These are phyloP conservation scores for Laguncularia racemosa DNA, from an alignment of 345 rosid species.

Conservation along the genomic window DNA sequence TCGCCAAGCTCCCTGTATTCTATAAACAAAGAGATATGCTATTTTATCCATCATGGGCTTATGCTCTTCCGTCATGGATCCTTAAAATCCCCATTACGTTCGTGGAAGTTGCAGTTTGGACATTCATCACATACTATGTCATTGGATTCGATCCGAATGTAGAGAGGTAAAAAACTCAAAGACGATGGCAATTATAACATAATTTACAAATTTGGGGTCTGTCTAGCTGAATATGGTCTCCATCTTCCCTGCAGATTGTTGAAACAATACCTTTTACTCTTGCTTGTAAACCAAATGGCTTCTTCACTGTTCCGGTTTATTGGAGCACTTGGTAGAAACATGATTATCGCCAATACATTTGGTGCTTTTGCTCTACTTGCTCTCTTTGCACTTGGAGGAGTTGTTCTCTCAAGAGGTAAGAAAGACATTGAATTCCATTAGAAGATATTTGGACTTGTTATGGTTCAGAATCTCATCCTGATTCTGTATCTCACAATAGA, in stretches of 20 bases:
- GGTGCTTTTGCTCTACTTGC: slow-evolving; percentile 31
- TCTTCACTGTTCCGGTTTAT: slow-evolving; percentile 31
- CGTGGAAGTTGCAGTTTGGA: slow-evolving; percentile 35
- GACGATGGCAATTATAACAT: background rate
- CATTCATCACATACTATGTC: slow-evolving; percentile 28
- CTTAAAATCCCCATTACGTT: slow-evolving; percentile 32
- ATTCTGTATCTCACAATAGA: slow-evolving; percentile 18
- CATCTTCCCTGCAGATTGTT: slow-evolving; percentile 25
- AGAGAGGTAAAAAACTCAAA: slow-evolving; percentile 22
- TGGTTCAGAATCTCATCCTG: too few relatives aligned
- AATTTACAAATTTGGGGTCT: background rate
- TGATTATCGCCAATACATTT: slow-evolving; percentile 32
- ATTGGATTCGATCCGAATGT: slow-evolving; percentile 36
- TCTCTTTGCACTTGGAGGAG: slow-evolving; percentile 31
- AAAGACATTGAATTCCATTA: background rate
- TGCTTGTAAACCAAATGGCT: slow-evolving; percentile 33
- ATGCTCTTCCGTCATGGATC: slow-evolving; percentile 41
- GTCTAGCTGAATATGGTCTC: background rate
- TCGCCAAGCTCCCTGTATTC: slow-evolving; percentile 40
- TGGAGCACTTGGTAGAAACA: slow-evolving; percentile 31
- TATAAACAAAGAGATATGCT: slow-evolving; percentile 44
- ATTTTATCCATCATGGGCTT: slow-evolving; percentile 44
- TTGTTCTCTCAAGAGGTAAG: slow-evolving; percentile 33
- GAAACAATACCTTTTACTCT: slow-evolving; percentile 28
- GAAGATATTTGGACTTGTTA: too few relatives aligned